phyloP scores from a whole-genome alignment of 352 stramenopile genomes.

The Globisporangium paroecandrum region DNA sequence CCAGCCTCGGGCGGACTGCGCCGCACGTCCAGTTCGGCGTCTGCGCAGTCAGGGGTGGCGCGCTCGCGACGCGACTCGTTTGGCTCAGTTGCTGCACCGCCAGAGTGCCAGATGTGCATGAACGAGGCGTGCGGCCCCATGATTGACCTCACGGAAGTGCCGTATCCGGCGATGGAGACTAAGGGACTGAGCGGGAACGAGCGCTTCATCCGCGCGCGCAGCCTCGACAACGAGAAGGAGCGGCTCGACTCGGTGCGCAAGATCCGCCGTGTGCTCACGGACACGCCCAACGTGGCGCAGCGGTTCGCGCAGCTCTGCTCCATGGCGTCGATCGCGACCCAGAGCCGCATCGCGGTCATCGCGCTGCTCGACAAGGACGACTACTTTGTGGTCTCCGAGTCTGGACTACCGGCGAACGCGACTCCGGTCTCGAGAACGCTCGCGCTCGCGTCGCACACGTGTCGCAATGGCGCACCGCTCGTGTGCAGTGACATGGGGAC shows the following conservation, averaged over 20 bases:
- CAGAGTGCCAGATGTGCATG: constrained; percentile 50
- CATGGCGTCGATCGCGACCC: constrained; percentile 75
- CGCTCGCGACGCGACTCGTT: constrained; percentile 35
- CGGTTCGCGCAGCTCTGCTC: constrained; percentile 66
- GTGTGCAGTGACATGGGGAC: constrained; percentile 49
- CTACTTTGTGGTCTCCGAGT: constrained; percentile 58
- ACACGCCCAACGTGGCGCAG: constrained; percentile 35
- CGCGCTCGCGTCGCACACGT: constrained; percentile 48
- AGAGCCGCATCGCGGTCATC: constrained; percentile 59
- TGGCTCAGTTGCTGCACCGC: constrained; percentile 6
- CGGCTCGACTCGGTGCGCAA: constrained; percentile 41
- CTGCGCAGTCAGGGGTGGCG: constrained; percentile 11
- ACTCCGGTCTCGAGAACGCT: constrained; percentile 39
- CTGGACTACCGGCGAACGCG: constrained; percentile 24
- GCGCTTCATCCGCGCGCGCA: constrained; percentile 39
- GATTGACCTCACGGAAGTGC: constrained; percentile 44
- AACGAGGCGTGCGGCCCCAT: constrained; percentile 61
- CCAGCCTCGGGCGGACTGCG: constrained; percentile 20
- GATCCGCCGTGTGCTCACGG: constrained; percentile 40
- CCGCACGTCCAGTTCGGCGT: constrained; percentile 32
- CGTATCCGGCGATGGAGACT: constrained; percentile 47
- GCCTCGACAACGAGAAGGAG: constrained; percentile 57
- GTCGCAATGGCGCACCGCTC: constrained; percentile 44
- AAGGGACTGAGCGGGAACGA: constrained; percentile 21
- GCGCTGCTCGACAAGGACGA: constrained; percentile 71